Evolutionary conservation across 495 filamentous ascomycete genomes (phyloP).

Genomic region (Neurospora intermedia): DNA sequence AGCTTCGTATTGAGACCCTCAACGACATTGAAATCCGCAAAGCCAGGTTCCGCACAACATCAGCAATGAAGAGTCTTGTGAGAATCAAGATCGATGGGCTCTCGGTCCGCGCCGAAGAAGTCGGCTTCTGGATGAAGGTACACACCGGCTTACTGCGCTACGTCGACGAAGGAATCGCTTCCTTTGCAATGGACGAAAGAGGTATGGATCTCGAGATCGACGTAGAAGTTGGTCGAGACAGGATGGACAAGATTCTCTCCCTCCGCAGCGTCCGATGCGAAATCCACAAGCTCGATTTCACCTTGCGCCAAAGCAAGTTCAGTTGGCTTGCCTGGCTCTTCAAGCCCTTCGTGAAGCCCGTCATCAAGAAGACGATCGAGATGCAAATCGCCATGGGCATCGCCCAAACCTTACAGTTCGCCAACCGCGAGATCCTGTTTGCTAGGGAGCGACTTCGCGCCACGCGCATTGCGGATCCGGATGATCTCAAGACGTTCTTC

Average conservation of each 20-base stretch:
- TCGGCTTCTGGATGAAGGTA: slow-evolving; percentile 63
- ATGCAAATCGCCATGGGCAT: slow-evolving; percentile 64
- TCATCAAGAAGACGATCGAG: slow-evolving; percentile 71
- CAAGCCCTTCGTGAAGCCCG: slow-evolving; percentile 71
- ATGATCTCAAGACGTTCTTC: slow-evolving; percentile 69
- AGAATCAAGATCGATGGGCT: slow-evolving; percentile 70
- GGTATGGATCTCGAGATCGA: slow-evolving; percentile 81
- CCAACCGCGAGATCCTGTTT: slow-evolving; percentile 78
- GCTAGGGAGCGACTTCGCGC: slow-evolving; percentile 80
- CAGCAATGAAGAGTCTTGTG: slow-evolving; percentile 56
- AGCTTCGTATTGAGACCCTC: slow-evolving; percentile 66
- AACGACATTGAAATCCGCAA: slow-evolving; percentile 82
- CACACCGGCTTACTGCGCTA: slow-evolving; percentile 59
- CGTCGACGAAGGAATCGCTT: slow-evolving; percentile 72
- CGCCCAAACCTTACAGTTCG: slow-evolving; percentile 52
- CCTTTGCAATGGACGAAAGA: slow-evolving; percentile 70
- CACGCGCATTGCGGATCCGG: slow-evolving; percentile 69
- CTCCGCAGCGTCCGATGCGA: slow-evolving; percentile 63
- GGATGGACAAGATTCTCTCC: slow-evolving; percentile 68
- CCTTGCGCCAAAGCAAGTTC: slow-evolving; percentile 62
- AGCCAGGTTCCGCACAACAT: slow-evolving; percentile 57
- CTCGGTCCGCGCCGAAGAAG: slow-evolving; percentile 68
- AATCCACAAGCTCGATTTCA: slow-evolving; percentile 81
- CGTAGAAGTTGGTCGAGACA: slow-evolving; percentile 64
- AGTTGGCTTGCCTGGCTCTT: slow-evolving; percentile 69